phyloP scores from a whole-genome alignment of 169 alveolate genomes.

The Toxoplasma gondii region DNA sequence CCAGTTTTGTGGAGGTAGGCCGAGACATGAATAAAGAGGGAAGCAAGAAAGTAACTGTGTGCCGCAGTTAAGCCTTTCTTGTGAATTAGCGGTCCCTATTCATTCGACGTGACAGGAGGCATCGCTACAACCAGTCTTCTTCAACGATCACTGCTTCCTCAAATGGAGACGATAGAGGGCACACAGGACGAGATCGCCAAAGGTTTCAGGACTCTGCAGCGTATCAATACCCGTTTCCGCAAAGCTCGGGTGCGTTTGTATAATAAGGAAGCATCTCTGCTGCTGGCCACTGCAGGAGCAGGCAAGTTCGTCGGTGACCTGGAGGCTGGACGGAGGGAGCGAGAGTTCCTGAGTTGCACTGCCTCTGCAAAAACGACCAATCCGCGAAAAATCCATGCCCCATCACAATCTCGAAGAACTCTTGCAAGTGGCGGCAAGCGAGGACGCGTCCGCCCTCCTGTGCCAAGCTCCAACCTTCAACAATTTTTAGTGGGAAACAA shows the following conservation, averaged over 20 bases:
- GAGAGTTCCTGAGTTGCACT: not conserved
- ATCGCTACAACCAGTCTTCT: not conserved
- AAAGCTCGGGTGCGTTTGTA: slow-evolving; percentile 29
- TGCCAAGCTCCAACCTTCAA: not conserved
- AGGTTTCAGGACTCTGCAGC: slow-evolving; percentile 9
- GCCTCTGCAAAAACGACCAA: not conserved
- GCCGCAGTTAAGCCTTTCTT: too few species aligned
- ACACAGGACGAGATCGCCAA: slow-evolving; percentile 23
- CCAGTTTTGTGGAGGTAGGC: too few species aligned
- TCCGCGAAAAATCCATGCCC: not conserved
- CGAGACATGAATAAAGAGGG: too few species aligned
- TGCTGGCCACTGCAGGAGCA: slow-evolving; percentile 34
- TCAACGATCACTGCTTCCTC: not conserved
- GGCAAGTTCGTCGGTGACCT: not conserved
- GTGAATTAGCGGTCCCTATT: too few species aligned
- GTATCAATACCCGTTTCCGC: slow-evolving; percentile 26
- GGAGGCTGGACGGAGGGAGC: slow-evolving; percentile 2
- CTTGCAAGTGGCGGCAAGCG: not conserved
- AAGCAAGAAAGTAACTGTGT: too few species aligned
- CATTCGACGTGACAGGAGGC: not conserved
- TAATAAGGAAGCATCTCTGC: not conserved
- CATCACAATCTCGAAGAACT: not conserved
- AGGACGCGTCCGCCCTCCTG: not conserved
- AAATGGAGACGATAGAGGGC: slow-evolving; percentile 30
- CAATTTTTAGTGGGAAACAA: too few species aligned